Evolutionary conservation across 768 basidiomycete species (phyloP), one percentile per base, ranked within the genome.

Genomic region (Coprinellus micaceus): DNA sequence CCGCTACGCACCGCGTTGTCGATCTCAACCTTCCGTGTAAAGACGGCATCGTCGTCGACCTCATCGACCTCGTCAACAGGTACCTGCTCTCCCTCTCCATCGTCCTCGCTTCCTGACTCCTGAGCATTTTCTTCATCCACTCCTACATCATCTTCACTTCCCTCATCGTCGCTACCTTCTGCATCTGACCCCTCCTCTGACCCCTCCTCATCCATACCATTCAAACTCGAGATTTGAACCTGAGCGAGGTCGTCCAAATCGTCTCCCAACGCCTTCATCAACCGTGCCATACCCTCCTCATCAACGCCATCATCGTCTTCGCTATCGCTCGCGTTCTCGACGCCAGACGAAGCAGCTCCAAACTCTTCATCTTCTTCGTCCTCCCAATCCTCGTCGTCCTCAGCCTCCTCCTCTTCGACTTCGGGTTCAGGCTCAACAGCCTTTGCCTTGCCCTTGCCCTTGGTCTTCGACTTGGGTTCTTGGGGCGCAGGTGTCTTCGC

Each of bases 21-120:
- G 53, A 91, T 83, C 61, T 86, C 85, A 45, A 92, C 71, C 75
- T 94, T 95, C 76, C 88, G 87, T 57, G 76, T 77, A n/a, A 88
- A 91, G 26, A 94, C 79, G 1, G 76, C 82, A 64, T 96, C 94
- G 54, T 91, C 88, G 59, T 94, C 90, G 13, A 92, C 77, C 7
- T 33, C 48, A 17, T 86, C 85, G 5, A 83, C 72, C 39, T 91
- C 88, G 61, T 93, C 91, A 10, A 93, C 71, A 1, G 81, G 77
- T 28, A 91, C 79, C 13, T 80, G 74, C 13, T 75, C 76, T 2
- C 67, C 75, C 2, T 73, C 75, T 0, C 69, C 69, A 1, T 70
- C 69, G 5, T 61, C 68, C 1, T 62, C 64, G 0, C 74, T 78
- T 11, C 74, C 74, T 17, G 71, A 73, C 1, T 66, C 82, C 36